A percentile compares a stretch with the other conserved stretches of the same genome.
phyloP scores from a whole-genome alignment of 1,284 basidiomycete genomes.

The Puccinia novopanici region DNA sequence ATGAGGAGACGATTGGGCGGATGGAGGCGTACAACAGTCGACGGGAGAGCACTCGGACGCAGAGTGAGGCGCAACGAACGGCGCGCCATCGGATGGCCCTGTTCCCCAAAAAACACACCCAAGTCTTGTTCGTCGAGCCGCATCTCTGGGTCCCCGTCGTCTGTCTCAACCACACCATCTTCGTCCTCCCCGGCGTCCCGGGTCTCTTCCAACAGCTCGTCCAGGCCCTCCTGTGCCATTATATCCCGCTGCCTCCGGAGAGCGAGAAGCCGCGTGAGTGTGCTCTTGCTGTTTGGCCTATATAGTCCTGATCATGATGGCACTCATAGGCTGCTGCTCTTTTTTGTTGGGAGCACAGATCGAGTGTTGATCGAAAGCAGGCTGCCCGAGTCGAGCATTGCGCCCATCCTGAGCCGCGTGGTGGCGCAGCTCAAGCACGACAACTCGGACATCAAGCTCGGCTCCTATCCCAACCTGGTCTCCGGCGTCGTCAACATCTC shows the following conservation, averaged over 20 bases:
- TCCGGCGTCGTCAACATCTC: slow-evolving; percentile 68
- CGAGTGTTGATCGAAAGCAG: slow-evolving; percentile 61
- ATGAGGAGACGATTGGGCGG: slow-evolving; percentile 76
- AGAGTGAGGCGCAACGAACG: slow-evolving; percentile 68
- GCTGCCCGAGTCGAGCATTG: slow-evolving; percentile 80
- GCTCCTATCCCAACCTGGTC: slow-evolving; percentile 58
- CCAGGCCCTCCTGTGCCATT: slow-evolving; percentile 53
- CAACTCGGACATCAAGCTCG: slow-evolving; percentile 65
- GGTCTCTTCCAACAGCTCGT: slow-evolving; percentile 56
- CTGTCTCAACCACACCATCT: slow-evolving; percentile 59
- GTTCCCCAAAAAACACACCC: slow-evolving; percentile 65
- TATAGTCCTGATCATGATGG: too few species aligned
- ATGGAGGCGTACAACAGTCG: slow-evolving; percentile 65
- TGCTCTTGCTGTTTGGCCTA: not conserved
- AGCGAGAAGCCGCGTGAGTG: slow-evolving; percentile 39
- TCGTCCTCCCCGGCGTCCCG: slow-evolving; percentile 59
- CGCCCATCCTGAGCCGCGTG: slow-evolving; percentile 78
- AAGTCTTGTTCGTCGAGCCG: slow-evolving; percentile 55
- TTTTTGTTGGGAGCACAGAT: not conserved
- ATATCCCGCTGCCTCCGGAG: slow-evolving; percentile 54
- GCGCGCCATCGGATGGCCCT: slow-evolving; percentile 80
- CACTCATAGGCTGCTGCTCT: too few species aligned
- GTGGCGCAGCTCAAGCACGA: slow-evolving; percentile 67
- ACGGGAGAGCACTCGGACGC: not conserved
- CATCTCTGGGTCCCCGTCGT: slow-evolving; percentile 62